Conservation (phyloP, 2,329 filamentous ascomycete genomes). For the Ascochyta clinopodiicola region DNA sequence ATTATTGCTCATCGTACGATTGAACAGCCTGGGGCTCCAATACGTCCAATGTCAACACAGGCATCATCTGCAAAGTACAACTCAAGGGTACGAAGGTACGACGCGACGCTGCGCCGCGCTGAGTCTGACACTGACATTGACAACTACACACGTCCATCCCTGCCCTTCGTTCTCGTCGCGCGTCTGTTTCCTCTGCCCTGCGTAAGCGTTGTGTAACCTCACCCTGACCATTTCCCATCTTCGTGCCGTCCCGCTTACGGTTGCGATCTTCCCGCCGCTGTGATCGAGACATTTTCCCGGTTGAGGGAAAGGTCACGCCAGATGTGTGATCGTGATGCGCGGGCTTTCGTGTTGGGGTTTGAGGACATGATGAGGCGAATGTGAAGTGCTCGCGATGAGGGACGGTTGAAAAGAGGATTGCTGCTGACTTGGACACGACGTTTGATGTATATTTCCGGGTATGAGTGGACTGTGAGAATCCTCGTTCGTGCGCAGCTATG, state of each 20-base stretch:
- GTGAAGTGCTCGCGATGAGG: constrained; percentile 2
- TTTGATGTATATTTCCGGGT: constrained; percentile 2
- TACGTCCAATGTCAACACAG: background rate
- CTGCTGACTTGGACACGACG: constrained; percentile 12
- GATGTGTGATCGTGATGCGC: background rate
- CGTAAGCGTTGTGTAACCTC: constrained; percentile 18
- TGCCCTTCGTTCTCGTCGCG: constrained; percentile 22
- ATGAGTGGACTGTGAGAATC: background rate
- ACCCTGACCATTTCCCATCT: constrained; percentile 9
- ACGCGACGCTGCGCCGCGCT: constrained; percentile 6
- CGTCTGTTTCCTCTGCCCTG: constrained; percentile 23
- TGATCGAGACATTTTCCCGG: constrained; percentile 29
- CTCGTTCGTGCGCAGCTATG: constrained; percentile 3
- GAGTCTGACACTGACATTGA: constrained; percentile 19
- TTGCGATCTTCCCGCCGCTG: constrained; percentile 17
- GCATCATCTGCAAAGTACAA: constrained; percentile 1
- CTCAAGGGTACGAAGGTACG: background rate
- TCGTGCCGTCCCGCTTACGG: constrained; percentile 11
- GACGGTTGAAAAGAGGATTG: background rate
- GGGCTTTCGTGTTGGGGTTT: background rate
- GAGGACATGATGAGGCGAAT: background rate
- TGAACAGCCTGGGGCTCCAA: background rate
- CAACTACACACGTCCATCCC: constrained; percentile 6
- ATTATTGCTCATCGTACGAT: background rate
- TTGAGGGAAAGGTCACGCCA: constrained; percentile 7